Conservation (phyloP, 2,329 filamentous ascomycete genomes). For the Monosporascus sp. region DNA sequence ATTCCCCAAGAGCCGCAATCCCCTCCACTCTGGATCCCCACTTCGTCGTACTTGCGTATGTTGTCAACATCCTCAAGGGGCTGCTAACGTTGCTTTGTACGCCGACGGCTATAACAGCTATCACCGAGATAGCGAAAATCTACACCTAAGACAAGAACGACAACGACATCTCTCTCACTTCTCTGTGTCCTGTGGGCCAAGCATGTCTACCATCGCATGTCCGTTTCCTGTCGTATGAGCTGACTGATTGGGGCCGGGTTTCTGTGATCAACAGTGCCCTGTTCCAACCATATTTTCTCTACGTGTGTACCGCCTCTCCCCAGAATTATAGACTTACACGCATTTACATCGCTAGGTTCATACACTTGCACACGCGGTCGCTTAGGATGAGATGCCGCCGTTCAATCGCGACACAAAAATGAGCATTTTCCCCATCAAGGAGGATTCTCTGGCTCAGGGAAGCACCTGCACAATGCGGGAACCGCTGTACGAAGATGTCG, state of each 20-base stretch:
- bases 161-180: neutral
- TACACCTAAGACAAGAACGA: neutral
- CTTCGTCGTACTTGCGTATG: too few relatives aligned
- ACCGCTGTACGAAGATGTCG: constrained; percentile 37
- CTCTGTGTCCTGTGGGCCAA: neutral
- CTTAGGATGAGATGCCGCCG: constrained; percentile 29
- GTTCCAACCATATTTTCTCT: neutral
- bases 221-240: neutral
- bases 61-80: too few relatives aligned
- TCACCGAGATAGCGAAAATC: too few relatives aligned
- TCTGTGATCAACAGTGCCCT: neutral
- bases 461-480: constrained; percentile 48
- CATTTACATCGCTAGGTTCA: too few relatives aligned
- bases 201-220: neutral
- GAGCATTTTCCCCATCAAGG: constrained; percentile 52
- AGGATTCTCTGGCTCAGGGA: constrained; percentile 48
- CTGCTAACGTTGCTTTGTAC: too few relatives aligned
- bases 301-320: neutral
- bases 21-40: too few relatives aligned
- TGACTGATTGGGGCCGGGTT: neutral
- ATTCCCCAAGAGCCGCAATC: too few relatives aligned
- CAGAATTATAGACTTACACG: neutral
- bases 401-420: constrained; percentile 40
- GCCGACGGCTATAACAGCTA: too few relatives aligned
- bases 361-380: too few relatives aligned